Base-by-base conservation (phyloP, 257 asterid species). In the Thymus mandschuricus region DNA sequence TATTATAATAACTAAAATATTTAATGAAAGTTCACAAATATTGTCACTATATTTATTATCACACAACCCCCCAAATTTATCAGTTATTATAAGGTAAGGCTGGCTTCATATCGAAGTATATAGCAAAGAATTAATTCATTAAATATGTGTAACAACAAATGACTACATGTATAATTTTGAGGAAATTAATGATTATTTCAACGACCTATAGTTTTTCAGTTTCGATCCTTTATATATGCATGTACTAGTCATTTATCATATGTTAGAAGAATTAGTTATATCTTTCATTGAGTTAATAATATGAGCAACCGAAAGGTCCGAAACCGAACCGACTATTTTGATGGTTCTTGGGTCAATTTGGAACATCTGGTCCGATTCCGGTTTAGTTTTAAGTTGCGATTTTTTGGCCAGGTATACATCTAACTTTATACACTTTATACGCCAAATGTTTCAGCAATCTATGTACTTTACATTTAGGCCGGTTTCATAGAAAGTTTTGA, bases 171-270 rank as follows among this genome's bases (percentile, higher is more conserved):
- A 61, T 35, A 62, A 40, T 52, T 72, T 43, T 38, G 43, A 52
- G 50, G 66, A 63, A 41, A 64, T 72, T 72, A 72, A 21, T 21
- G 21, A 21, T 64, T 54, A 72, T 64, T 72, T 54, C 77, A 72
- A 63, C 77, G 61, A 64, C 75, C 57, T 63, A 1, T 28, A 56
- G 41, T 68, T 4, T 51, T 44, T 28, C 55, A 59, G 54, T 69
- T 67, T 67, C 5, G 9, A 15, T 66, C 8, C 5, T 31, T 10
- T 29, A 44, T 64, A 29, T 8, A 45, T 21, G 21, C 21, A 21
- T 21, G 21, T 21, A 21, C 21, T 21, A 21, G 21, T 45, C 57
- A 44, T 34, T 35, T 67, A 35, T 44, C 9, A 44, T 51, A n/a
- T 21, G 33, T 35, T 34, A 10, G 6, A 8, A 44, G 0, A 8